Percentiles rank a stretch among this genome's conserved stretches.
Evolutionary conservation across 2,329 filamentous ascomycete genomes (phyloP).

Genomic region (Aspergillus persii): DNA sequence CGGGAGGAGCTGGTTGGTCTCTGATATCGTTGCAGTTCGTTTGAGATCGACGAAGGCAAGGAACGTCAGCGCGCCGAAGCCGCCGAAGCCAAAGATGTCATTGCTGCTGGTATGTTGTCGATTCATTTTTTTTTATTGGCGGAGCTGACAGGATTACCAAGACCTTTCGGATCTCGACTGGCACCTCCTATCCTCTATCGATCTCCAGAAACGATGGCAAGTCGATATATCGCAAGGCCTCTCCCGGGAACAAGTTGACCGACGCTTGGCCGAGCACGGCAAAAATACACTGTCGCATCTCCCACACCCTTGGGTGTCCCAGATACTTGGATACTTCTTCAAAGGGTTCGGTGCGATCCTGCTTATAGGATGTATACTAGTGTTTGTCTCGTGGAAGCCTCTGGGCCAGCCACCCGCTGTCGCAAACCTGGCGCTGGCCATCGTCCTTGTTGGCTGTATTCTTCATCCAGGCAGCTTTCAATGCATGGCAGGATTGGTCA

Average conservation of each 20-base stretch:
- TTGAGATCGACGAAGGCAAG: conserved; percentile 57
- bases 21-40: conserved; percentile 39
- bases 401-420: conserved; percentile 68
- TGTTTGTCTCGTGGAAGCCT: conserved; percentile 75
- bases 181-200: conserved; percentile 60
- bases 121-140: not conserved
- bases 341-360: conserved; percentile 73
- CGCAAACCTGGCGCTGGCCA: conserved; percentile 70
- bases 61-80: conserved; percentile 44
- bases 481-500: conserved; percentile 72
- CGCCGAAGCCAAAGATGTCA: conserved; percentile 44
- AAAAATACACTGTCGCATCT: conserved; percentile 66
- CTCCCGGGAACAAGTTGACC: conserved; percentile 56
- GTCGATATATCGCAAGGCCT: conserved; percentile 59
- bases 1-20: not conserved
- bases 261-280: conserved; percentile 60
- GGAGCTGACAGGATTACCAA: conserved; percentile 22
- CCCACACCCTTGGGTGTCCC: conserved; percentile 58
- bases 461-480: conserved; percentile 67
- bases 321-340: conserved; percentile 69
- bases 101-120: conserved; percentile 44
- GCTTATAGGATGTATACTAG: conserved; percentile 65
- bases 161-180: conserved; percentile 60
- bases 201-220: conserved; percentile 59
- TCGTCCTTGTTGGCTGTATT: conserved; percentile 69